Percentiles rank a stretch among this genome's conserved stretches.
phyloP scores from a whole-genome alignment of 108 stramenopile species.

The Aurantiochytrium sp. region DNA sequence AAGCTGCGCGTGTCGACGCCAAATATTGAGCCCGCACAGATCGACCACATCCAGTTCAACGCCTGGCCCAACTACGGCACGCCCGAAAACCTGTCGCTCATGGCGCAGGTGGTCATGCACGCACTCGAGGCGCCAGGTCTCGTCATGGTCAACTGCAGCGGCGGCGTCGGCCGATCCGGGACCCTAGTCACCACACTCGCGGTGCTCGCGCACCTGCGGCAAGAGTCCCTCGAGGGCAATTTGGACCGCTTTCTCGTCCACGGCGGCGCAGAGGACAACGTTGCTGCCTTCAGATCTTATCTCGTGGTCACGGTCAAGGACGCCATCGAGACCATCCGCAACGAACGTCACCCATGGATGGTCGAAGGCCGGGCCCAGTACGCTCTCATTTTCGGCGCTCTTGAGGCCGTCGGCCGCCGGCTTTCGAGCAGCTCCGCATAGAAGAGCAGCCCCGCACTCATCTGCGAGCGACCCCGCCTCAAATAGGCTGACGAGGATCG shows the following conservation, averaged over 20 bases:
- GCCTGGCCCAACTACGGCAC: slow-evolving; percentile 21
- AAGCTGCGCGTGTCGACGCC: not conserved
- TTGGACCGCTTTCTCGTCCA: not conserved
- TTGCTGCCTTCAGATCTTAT: not conserved
- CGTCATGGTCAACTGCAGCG: slow-evolving; percentile 12
- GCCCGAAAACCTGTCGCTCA: not conserved
- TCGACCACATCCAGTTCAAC: not conserved
- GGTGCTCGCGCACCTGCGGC: not conserved
- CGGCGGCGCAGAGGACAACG: not conserved
- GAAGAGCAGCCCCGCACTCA: too few species aligned
- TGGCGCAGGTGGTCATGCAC: not conserved
- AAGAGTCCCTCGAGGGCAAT: not conserved
- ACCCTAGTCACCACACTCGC: not conserved
- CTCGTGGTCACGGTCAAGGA: not conserved
- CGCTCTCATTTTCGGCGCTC: not conserved
- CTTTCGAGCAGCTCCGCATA: not conserved
- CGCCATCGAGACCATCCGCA: not conserved
- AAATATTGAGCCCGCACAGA: not conserved
- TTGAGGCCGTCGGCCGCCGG: not conserved
- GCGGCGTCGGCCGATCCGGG: not conserved
- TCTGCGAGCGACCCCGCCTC: too few species aligned
- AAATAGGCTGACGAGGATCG: too few species aligned
- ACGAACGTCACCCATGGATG: not conserved
- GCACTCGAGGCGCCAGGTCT: not conserved
- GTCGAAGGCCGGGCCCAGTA: slow-evolving; percentile 10